Evolutionary conservation across 306 rosid species (phyloP), one percentile per base, ranked within the genome.

Genomic region (Cyclanthera cordifolia): DNA sequence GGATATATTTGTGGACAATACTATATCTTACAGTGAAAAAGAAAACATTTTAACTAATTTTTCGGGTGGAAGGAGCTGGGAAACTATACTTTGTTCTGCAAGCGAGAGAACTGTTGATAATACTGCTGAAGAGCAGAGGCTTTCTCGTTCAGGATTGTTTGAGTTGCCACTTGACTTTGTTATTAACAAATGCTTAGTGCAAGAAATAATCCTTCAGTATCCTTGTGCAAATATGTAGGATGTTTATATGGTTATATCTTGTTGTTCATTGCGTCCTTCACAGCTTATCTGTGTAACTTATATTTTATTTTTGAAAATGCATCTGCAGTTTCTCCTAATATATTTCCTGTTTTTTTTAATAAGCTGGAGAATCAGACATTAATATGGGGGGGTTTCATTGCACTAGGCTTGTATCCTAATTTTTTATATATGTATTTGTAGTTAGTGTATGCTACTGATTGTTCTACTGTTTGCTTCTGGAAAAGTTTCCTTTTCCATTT

Each of bases 141-240:
- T 79, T 53, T 70, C 70, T 70, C 53, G 63, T 41, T 66, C 65
- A 17, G 76, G 78, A 75, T 71, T 73, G 63, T 87, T 87, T 77
- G 91, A 86, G 80, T 78, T 86, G 34, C 99, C 96, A 34, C 96
- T 90, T 67, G 99, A 93, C 68, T 86, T 82, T 64, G 84, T 93
- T 69, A 82, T 93, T 64, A 89, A 89, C 81, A 93, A 88, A 87
- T 93, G 96, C 87, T 79, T 93, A 57, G 74, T 81, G 72, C 94
- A 89, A 84, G 98, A 87, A 79, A 87, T 93, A 75, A 80, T 83
- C 78, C 88, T 89, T 78, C 98, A 87, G 98, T 89, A 93, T 93
- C 95, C 96, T 85, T 79, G 41, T 58, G 55, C 79, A 41, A 69
- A 74, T 69, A 69, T 78, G 57, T 45, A 27, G 71, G 48, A 43